Evolutionary conservation across 192 early-diverging fungal genomes (phyloP).

Genomic region (Pecoramyces ruminantium): DNA sequence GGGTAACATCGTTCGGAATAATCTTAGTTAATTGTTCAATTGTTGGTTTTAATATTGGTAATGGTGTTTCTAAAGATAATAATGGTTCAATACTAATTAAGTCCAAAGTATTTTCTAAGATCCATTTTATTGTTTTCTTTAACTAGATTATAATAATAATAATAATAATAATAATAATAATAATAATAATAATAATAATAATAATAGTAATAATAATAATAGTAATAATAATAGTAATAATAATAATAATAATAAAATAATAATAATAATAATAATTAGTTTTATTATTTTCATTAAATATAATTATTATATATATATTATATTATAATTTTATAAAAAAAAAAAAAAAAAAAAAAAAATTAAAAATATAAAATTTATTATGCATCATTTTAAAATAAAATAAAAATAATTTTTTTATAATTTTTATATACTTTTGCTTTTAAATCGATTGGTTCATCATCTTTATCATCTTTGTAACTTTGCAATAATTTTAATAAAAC

Average conservation of each 20-base stretch:
- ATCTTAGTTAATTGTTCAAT: constrained; percentile 38
- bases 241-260: no score
- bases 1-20: constrained; percentile 31
- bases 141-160: not conserved
- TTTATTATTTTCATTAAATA: no score
- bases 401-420: no score
- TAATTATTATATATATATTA: no score
- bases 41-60: constrained; percentile 35
- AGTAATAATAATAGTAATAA: no score
- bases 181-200: not conserved
- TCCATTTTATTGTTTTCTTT: constrained; percentile 31
- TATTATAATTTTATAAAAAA: no score
- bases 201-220: no score
- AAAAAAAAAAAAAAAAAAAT: no score
- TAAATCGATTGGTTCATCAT: not conserved
- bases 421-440: not conserved
- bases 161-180: not conserved
- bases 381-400: no score
- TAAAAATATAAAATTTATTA: no score
- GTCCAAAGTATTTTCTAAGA: constrained; percentile 28
- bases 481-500: constrained; percentile 23
- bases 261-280: no score
- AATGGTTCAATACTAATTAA: constrained; percentile 32
- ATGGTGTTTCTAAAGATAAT: constrained; percentile 22
- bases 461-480: not conserved